Conservation (phyloP, 208 protist genomes). For the Trypanosoma conorhini region DNA sequence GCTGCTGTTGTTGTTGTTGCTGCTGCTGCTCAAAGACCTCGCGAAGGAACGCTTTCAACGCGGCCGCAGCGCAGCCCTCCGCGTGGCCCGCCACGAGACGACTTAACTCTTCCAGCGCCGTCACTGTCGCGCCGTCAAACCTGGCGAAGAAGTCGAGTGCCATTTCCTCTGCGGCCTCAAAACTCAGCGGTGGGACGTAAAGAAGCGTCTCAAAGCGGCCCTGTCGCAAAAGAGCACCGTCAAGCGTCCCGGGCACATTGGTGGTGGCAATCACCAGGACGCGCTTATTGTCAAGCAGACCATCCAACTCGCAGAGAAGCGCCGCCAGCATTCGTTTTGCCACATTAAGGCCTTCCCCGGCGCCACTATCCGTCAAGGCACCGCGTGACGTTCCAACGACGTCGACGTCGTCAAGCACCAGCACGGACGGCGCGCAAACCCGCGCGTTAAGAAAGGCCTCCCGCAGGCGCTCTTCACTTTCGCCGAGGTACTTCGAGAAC, state of each 20-base stretch:
- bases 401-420: constrained; percentile 88
- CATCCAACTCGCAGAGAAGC: constrained; percentile 98
- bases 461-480: constrained; percentile 86
- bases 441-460: constrained; percentile 71
- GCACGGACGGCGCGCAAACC: constrained; percentile 61
- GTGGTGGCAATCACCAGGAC: constrained; percentile 93
- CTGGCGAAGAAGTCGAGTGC: constrained; percentile 49
- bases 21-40: constrained; percentile 53
- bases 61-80: constrained; percentile 47
- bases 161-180: constrained; percentile 49
- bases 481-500: constrained; percentile 89
- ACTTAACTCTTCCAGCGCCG: neutral
- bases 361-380: constrained; percentile 28
- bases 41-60: constrained; percentile 56
- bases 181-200: constrained; percentile 57
- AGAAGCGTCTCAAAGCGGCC: constrained; percentile 90
- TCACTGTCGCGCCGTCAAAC: constrained; percentile 33
- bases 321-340: constrained; percentile 92
- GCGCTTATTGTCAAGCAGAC: constrained; percentile 84
- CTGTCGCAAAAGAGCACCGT: constrained; percentile 96
- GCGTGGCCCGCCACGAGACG: constrained; percentile 40
- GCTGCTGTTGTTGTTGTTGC: constrained; percentile 3
- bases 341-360: constrained; percentile 48
- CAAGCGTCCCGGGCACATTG: constrained; percentile 77
- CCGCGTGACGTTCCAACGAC: constrained; percentile 73